Evolutionary conservation across 1,284 basidiomycete genomes (phyloP).

Genomic region (Austroboletus novae-zelandiae): DNA sequence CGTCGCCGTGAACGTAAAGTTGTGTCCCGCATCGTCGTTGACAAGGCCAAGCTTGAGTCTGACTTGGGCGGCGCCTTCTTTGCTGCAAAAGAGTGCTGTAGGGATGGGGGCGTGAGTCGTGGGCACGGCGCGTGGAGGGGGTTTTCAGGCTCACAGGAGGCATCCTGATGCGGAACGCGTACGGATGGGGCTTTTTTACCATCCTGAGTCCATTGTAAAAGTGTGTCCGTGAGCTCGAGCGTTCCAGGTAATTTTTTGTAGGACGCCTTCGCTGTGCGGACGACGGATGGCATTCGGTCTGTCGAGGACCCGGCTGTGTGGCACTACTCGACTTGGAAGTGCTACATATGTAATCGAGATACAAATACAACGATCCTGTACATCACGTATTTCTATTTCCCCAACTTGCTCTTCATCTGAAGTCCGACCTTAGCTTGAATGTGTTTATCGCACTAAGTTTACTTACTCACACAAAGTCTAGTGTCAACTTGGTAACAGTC

Average conservation of each 20-base stretch:
- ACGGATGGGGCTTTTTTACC: slow-evolving; percentile 60
- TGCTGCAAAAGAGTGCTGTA: slow-evolving; percentile 78
- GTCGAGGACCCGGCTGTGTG: neutral
- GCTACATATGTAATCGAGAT: neutral
- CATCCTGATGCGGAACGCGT: slow-evolving; percentile 57
- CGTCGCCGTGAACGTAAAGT: slow-evolving; percentile 70
- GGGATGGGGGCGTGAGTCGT: neutral
- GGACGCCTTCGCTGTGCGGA: slow-evolving; percentile 69
- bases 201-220: slow-evolving; percentile 73
- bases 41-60: slow-evolving; percentile 68
- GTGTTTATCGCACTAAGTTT: too few relatives aligned
- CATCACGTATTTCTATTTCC: too few relatives aligned
- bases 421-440: too few relatives aligned
- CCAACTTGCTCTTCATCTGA: too few relatives aligned
- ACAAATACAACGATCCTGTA: too few relatives aligned
- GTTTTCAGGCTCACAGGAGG: slow-evolving; percentile 53
- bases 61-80: slow-evolving; percentile 73
- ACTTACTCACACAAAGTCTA: neutral
- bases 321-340: slow-evolving; percentile 4
- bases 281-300: slow-evolving; percentile 41
- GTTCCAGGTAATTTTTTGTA: slow-evolving; percentile 78
- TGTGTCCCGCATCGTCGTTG: slow-evolving; percentile 67
- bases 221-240: slow-evolving; percentile 64
- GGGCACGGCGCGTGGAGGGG: neutral
- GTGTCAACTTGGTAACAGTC: neutral